These are phyloP conservation scores for Cladophialophora immunda DNA, from an alignment of 2,329 filamentous ascomycete species.

Conservation along the genomic window DNA sequence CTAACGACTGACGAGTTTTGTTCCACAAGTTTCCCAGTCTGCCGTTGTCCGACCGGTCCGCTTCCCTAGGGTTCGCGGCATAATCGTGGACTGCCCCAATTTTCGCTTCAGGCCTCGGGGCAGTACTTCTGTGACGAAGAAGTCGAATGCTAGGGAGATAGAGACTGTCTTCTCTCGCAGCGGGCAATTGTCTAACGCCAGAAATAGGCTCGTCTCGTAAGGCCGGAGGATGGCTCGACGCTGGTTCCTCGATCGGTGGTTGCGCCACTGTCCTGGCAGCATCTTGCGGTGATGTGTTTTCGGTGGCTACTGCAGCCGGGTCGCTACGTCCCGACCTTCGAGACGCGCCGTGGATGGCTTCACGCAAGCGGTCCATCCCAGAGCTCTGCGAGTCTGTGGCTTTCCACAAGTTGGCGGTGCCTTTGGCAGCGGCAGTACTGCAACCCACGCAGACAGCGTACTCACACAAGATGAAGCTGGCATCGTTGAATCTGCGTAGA, in stretches of 20 bases:
- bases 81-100: slow-evolving; percentile 15
- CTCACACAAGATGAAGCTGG: slow-evolving; percentile 13
- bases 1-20: slow-evolving; percentile 9
- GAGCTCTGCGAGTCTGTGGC: slow-evolving; percentile 11
- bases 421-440: slow-evolving; percentile 15
- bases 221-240: slow-evolving; percentile 3
- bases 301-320: slow-evolving; percentile 13
- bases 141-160: slow-evolving; percentile 19
- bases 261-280: background rate
- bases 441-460: slow-evolving; percentile 12
- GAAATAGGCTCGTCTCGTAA: slow-evolving; percentile 3
- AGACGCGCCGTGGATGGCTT: slow-evolving; percentile 13
- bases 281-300: slow-evolving; percentile 10
- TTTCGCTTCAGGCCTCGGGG: slow-evolving; percentile 8
- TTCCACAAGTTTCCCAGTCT: slow-evolving; percentile 11
- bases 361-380: slow-evolving; percentile 16
- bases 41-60: background rate
- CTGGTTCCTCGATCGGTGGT: slow-evolving; percentile 6
- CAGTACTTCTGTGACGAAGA: slow-evolving; percentile 8
- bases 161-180: slow-evolving; percentile 11
- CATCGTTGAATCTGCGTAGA: slow-evolving; percentile 3
- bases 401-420: background rate
- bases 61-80: slow-evolving; percentile 7
- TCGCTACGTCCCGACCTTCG: background rate
- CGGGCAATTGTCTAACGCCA: background rate